Evolutionary conservation across 352 stramenopile species (phyloP).

Genomic region (Detonula confervacea): DNA sequence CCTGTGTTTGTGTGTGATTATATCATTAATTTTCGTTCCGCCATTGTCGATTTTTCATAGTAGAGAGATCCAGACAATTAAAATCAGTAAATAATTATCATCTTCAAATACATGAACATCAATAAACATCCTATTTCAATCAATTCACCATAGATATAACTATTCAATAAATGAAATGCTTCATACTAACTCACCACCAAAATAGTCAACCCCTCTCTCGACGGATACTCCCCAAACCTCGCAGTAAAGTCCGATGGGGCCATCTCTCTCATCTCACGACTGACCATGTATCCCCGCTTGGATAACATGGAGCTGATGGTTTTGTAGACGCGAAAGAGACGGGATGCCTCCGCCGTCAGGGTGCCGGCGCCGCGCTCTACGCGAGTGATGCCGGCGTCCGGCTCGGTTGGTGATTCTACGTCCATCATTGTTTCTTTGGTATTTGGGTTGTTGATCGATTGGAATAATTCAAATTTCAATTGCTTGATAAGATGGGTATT

Average conservation of each 20-base stretch:
- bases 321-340: slow-evolving; percentile 83
- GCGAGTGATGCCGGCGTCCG: slow-evolving; percentile 11
- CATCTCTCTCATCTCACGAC: slow-evolving; percentile 95
- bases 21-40: not conserved
- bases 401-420: slow-evolving; percentile 32
- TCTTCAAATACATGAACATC: too few species aligned
- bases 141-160: slow-evolving; percentile 20
- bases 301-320: slow-evolving; percentile 86
- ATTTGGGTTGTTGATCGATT: not conserved
- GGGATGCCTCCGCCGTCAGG: slow-evolving; percentile 73
- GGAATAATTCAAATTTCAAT: not conserved
- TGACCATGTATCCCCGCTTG: slow-evolving; percentile 96
- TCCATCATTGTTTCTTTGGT: slow-evolving; percentile 35
- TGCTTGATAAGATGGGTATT: too few species aligned
- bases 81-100: too few species aligned
- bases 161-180: not conserved
- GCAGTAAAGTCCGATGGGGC: slow-evolving; percentile 91
- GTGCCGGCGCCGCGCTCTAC: slow-evolving; percentile 28
- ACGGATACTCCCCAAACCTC: slow-evolving; percentile 92
- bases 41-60: not conserved
- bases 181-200: slow-evolving; percentile 82
- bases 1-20: slow-evolving; percentile 22
- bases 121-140: too few species aligned
- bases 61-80: too few species aligned
- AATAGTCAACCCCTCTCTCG: slow-evolving; percentile 95